phyloP scores from a whole-genome alignment of 495 filamentous ascomycete species.

The Darksidea phi region DNA sequence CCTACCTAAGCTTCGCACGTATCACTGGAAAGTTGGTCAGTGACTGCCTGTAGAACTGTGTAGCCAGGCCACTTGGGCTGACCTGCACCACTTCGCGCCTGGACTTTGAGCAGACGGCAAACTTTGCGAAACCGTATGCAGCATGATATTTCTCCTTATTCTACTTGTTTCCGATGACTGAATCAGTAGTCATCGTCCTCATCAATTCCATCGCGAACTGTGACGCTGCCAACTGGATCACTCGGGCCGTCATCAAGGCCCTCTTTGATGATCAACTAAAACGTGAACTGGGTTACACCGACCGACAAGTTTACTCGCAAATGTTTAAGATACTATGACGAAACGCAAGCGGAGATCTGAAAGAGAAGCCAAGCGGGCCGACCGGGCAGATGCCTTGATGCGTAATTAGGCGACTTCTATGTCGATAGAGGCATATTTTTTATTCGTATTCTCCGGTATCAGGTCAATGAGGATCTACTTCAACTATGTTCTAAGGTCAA shows the following conservation, averaged over 20 bases:
- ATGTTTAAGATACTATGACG: slow-evolving; percentile 2
- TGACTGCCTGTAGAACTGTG: too few species aligned
- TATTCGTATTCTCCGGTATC: not conserved
- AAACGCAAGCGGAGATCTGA: slow-evolving; percentile 1
- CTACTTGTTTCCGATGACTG: slow-evolving; percentile 3
- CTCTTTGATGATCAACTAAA: not conserved
- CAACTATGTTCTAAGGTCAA: not conserved
- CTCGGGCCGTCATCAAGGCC: slow-evolving; percentile 1
- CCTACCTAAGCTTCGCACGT: too few species aligned
- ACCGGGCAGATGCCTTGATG: not conserved
- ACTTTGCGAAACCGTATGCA: not conserved
- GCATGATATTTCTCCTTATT: slow-evolving; percentile 7
- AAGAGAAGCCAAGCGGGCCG: not conserved
- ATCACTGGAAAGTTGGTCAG: too few species aligned
- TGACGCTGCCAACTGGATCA: slow-evolving; percentile 2
- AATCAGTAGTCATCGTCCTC: slow-evolving; percentile 5
- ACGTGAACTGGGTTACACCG: not conserved
- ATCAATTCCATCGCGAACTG: slow-evolving; percentile 10
- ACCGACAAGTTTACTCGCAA: slow-evolving; percentile 5
- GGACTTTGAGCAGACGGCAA: not conserved
- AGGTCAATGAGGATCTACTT: not conserved
- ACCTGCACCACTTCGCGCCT: not conserved
- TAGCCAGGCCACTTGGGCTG: not conserved
- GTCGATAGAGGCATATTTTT: not conserved
- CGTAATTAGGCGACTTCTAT: not conserved